Base-by-base conservation (phyloP, 139 green algal species). In the Tetraselmis chui region DNA sequence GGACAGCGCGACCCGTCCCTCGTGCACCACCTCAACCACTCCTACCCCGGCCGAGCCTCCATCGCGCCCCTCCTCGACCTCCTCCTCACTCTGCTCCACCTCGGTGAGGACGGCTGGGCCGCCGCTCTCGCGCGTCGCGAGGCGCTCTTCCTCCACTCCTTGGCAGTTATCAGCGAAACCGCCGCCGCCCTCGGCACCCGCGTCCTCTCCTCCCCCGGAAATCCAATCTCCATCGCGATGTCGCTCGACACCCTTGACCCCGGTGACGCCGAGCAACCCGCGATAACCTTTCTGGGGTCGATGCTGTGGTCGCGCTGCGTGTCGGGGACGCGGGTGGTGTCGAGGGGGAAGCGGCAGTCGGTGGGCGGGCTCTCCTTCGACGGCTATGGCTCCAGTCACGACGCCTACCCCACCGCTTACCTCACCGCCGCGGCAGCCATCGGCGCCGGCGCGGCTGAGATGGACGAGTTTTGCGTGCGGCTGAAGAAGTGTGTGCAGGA, bases 51-150 rank as follows among this genome's bases (percentile, higher is more conserved):
- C 0, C 87, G 96, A 0, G 96, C 96, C 0, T 92, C 89, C 45
- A 88, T 94, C 28, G 80, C 89, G 0, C 84, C 93, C 0, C 83
- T 94, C 31, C 80, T 99, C 31, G 96, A 99, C 81, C 75, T 99
- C 59, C 80, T 98, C 76, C 97, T 97, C 76, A 99, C 96, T 1
- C 87, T 99, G 82, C 90, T 99, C 80, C 93, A 96, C 78, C 93
- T 92, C 89, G 96, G 96, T 0, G 83, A 78, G 0, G 27, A 81
- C 1, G 93, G 93, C 1, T 97, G 92, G 92, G 58, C 30, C 26
- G 29, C 85, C 28, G 79, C 91, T 78, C 90, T 90, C 29, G 25
- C 30, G 28, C 31, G 1, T 22, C 86, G 96, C 0, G 92, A 98
- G 77, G 81, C 83, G 58, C 29, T 98, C 27, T 92, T 90, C 77